Evolutionary conservation across 768 basidiomycete genomes (phyloP).

Genomic region (Rhodotorula toruloides): DNA sequence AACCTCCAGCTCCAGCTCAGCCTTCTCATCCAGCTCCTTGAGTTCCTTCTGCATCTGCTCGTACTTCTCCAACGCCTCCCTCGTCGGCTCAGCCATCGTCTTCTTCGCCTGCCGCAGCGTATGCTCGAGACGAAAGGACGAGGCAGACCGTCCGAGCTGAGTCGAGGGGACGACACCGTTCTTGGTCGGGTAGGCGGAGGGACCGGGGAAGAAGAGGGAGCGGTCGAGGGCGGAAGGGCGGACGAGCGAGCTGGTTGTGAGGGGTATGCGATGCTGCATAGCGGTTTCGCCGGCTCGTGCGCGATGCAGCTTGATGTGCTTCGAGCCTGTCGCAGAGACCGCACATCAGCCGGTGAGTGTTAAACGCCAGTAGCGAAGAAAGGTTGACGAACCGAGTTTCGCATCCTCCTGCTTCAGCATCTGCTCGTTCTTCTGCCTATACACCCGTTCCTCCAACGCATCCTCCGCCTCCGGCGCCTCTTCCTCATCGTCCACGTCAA

Average conservation of each 20-base stretch:
- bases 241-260: neutral
- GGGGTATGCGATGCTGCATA: neutral
- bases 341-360: neutral
- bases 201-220: neutral
- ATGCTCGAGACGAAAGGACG: neutral
- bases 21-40: neutral
- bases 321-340: neutral
- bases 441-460: neutral
- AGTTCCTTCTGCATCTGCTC: neutral
- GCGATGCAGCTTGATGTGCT: neutral
- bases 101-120: constrained; percentile 1
- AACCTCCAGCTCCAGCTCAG: neutral
- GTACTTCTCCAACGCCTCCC: no score
- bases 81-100: neutral
- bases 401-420: neutral
- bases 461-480: neutral
- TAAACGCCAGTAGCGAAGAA: no score
- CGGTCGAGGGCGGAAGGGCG: neutral
- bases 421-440: no score
- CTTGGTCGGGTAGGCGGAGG: neutral
- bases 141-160: no score
- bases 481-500: neutral
- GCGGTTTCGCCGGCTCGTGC: neutral
- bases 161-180: neutral
- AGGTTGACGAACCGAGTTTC: neutral